These are phyloP conservation scores for Cyberlindnera japonica DNA, from an alignment of 805 yeast genomes.

Conservation along the genomic window DNA sequence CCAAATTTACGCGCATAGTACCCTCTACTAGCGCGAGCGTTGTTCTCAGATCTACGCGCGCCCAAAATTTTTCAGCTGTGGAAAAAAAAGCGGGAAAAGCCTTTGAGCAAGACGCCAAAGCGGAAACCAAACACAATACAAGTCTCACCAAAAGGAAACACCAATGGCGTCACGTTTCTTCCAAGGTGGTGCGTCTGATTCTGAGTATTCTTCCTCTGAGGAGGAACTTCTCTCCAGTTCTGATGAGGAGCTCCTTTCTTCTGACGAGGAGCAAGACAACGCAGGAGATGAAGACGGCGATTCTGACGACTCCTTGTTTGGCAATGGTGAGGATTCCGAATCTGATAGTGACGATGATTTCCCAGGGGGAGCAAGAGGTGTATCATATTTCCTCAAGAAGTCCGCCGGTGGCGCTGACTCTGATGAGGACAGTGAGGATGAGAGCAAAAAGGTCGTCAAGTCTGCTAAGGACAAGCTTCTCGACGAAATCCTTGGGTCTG, in stretches of 20 bases:
- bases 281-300: constrained; percentile 25
- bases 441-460: constrained; percentile 80
- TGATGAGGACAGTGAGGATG: constrained; percentile 51
- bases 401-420: constrained; percentile 31
- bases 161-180: constrained; percentile 86
- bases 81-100: constrained; percentile 24
- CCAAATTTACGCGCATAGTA: constrained; percentile 17
- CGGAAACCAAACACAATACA: neutral
- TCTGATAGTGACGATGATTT: constrained; percentile 32
- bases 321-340: constrained; percentile 33
- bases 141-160: neutral
- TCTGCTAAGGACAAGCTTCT: constrained; percentile 89
- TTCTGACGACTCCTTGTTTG: constrained; percentile 30
- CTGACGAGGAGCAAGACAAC: constrained; percentile 28
- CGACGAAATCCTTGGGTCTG: constrained; percentile 73
- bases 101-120: too few relatives aligned
- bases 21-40: neutral
- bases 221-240: constrained; percentile 42
- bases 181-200: constrained; percentile 45
- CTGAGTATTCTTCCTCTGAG: constrained; percentile 41
- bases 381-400: constrained; percentile 42
- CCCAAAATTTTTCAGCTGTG: constrained; percentile 15
- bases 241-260: constrained; percentile 31
- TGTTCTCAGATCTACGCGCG: constrained; percentile 15
- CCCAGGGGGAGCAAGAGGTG: constrained; percentile 40